phyloP scores from a whole-genome alignment of 176 grass and related monocot genomes.

The Aegilops bicornis region DNA sequence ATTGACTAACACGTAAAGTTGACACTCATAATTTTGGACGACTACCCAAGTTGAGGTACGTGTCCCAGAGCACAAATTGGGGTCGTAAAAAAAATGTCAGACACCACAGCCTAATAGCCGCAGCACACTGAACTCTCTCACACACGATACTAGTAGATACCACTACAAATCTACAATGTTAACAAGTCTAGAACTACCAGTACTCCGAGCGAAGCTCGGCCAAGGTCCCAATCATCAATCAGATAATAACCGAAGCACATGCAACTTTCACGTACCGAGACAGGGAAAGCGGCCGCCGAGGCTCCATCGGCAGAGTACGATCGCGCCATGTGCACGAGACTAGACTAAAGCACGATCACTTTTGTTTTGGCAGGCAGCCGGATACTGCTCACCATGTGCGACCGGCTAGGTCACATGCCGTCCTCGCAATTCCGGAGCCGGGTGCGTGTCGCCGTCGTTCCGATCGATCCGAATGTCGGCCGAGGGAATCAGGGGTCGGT shows the following conservation, averaged over 20 bases:
- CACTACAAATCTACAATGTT: background rate
- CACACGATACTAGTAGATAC: background rate
- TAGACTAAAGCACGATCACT: too few relatives aligned
- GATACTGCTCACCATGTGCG: slow-evolving; percentile 5
- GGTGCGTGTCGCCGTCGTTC: background rate
- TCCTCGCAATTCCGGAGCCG: background rate
- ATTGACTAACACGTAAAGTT: too few relatives aligned
- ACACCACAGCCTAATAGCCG: background rate
- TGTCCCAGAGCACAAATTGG: too few relatives aligned
- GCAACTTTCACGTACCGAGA: background rate
- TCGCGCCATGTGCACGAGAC: background rate
- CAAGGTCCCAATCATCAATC: background rate
- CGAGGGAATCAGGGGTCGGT: background rate
- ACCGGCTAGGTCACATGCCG: background rate
- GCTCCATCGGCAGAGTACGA: background rate
- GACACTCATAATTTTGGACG: too few relatives aligned
- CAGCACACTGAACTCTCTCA: background rate
- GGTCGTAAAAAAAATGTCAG: too few relatives aligned
- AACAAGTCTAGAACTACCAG: background rate
- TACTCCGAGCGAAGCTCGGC: background rate
- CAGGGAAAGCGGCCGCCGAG: background rate
- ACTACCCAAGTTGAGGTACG: too few relatives aligned
- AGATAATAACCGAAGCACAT: background rate
- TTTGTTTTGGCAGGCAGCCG: background rate
- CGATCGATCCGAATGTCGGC: background rate